Evolutionary conservation across 441 rosid species (phyloP), one percentile per base, ranked within the genome.

Genomic region (Adansonia madagascariensis): DNA sequence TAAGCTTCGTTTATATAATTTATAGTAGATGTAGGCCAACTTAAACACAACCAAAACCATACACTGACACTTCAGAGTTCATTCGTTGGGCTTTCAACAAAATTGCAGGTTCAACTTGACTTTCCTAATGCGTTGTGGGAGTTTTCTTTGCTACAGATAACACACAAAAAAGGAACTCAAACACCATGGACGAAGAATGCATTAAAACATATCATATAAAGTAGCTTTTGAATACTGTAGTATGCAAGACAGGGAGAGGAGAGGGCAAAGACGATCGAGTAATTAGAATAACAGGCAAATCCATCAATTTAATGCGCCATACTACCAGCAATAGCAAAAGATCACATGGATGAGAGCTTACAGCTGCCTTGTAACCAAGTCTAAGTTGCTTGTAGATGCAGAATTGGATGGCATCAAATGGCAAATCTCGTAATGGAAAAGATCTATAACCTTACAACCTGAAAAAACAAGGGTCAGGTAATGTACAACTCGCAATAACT

Each of bases 401-500:
- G 85, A 94, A 96, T 81, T 96, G 98, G 82, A 91, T 86, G 62
- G 97, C 99, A 86, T 96, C 99, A 86, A 94, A 96, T 24, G 97
- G 98, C 80, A 96, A 88, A 86, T 96, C 99, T 80, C 97, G 87
- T 86, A 94, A 73, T 56, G 94, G 78, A 80, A 94, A 92, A 10
- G 98, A 94, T 78, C 98, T 84, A 77, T 94, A 96, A 66, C 99
- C 99, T 98, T 96, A 73, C 43, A 81, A 61, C 27, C 27, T 43
- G 35, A 27, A 59, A 47, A 56, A 44, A 59, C 14, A 75, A 79
- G 72, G 61, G 56, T 63, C 55, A 80, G 71, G 43, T 56, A 1
- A 68, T 43, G 59, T 41, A 22, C 43, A 73, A 17, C 67, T 57
- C 70, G 44, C 46, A 70, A 71, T 39, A 67, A 61, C 39, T 18